phyloP scores from a whole-genome alignment of 768 basidiomycete genomes.

The Naganishia randhawae region DNA sequence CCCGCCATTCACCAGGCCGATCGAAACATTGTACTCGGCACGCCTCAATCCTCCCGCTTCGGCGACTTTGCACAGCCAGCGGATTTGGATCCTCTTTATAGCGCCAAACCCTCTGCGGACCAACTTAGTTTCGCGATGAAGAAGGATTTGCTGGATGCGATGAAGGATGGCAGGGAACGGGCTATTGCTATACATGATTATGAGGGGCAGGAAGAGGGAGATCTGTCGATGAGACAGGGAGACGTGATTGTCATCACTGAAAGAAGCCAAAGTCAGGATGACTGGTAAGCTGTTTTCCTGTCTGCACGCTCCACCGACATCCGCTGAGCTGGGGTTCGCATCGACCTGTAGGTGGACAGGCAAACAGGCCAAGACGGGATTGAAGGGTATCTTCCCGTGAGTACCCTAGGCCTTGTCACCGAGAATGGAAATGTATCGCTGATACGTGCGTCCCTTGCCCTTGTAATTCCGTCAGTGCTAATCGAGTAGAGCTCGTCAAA shows the following conservation, averaged over 20 bases:
- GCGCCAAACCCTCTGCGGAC: conserved; percentile 9
- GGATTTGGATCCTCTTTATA: conserved; percentile 7
- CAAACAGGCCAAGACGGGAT: conserved; percentile 22
- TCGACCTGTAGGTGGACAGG: conserved; percentile 27
- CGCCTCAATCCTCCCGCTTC: background rate
- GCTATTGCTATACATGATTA: conserved; percentile 74
- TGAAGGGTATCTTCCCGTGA: conserved; percentile 29
- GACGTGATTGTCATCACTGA: conserved; percentile 64
- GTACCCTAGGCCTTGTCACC: background rate
- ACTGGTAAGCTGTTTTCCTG: conserved; percentile 35
- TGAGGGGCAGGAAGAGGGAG: conserved; percentile 69
- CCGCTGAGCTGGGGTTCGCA: too few species aligned
- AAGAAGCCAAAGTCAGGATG: conserved; percentile 55
- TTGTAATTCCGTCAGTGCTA: conserved; percentile 9
- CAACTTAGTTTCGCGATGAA: conserved; percentile 14
- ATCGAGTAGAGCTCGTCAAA: conserved; percentile 29
- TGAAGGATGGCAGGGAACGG: conserved; percentile 54
- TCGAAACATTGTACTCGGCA: conserved; percentile 12
- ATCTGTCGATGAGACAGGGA: conserved; percentile 65
- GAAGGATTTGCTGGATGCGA: conserved; percentile 36
- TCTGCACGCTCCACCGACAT: background rate
- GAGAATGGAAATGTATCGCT: background rate
- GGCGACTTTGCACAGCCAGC: background rate
- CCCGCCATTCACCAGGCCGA: conserved; percentile 13
- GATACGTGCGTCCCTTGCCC: background rate